Base-by-base conservation (phyloP, 306 rosid genomes). In the Castanospermum australe region DNA sequence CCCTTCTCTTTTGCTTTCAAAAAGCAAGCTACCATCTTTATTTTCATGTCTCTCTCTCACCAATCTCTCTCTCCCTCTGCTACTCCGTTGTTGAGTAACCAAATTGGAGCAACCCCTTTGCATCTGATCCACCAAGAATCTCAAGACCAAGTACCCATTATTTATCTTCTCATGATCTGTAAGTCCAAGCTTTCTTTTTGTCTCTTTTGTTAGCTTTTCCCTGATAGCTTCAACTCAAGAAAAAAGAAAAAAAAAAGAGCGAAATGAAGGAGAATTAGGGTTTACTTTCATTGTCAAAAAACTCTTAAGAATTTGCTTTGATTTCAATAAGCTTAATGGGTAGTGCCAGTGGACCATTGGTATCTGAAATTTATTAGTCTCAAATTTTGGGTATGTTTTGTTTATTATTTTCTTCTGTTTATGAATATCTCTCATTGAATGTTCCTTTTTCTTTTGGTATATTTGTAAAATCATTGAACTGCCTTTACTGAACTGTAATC, bases 41-140 rank as follows among this genome's bases (percentile, higher is more conserved):
- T 70, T 57, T 73, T 32, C 51, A n/a, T n/a, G n/a, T 47, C 15
- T 44, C 48, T 48, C 52, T 48, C 5, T 45, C 4, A 28, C 39
- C 15, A 14, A 2, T 4, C 52, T 18, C 77, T 73, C 79, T 59
- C 78, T 28, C 60, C 50, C 82, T 54, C n/a, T 54, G 51, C 59
- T 24, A 4, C 68, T 57, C 62, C 21, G 28, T 45, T 78, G 84
- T 83, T 86, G 86, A 84, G 77, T 67, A 82, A 61, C 68, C 66
- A 65, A 76, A 57, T 76, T 80, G 66, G 44, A 79, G 50, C 67
- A 20, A 70, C 79, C 22, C 63, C 67, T 67, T 76, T 66, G 79
- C 82, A 44, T 89, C 84, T 85, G 92, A 89, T 89, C 90, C 86
- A 44, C 90, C 86, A 44, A 75, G 82, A 89, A 79, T 89, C 93